These are phyloP conservation scores for Hylodesmum podocarpum DNA, from an alignment of 306 rosid species.

Conservation along the genomic window DNA sequence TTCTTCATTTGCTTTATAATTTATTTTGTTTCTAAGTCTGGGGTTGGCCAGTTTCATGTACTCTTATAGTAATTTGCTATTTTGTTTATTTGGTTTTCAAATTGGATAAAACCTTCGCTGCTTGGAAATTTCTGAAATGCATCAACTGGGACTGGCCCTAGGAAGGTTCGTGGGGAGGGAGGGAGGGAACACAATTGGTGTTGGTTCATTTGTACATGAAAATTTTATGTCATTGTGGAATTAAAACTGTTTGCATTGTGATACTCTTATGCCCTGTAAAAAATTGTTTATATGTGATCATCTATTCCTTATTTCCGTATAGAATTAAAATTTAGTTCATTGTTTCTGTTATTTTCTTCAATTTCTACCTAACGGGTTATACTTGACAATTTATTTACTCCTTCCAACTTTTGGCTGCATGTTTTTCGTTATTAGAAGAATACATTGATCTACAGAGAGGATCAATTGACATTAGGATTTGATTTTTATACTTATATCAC, in stretches of 20 bases:
- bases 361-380: background rate
- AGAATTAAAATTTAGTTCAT: slow-evolving; percentile 27
- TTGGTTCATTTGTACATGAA: slow-evolving; percentile 4
- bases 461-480: background rate
- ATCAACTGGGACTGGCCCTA: background rate
- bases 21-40: slow-evolving; percentile 34
- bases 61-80: slow-evolving; percentile 15
- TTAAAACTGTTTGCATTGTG: slow-evolving; percentile 29
- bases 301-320: slow-evolving; percentile 25
- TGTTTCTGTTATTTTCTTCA: slow-evolving; percentile 5
- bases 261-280: slow-evolving; percentile 37
- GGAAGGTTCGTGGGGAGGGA: background rate
- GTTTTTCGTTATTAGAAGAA: background rate
- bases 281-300: slow-evolving; percentile 34
- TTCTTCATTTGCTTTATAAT: slow-evolving; percentile 40
- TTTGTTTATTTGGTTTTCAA: slow-evolving; percentile 22
- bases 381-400: background rate
- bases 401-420: background rate
- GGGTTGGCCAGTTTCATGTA: slow-evolving; percentile 29
- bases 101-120: slow-evolving; percentile 27
- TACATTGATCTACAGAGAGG: background rate
- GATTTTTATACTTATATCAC: too few relatives aligned
- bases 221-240: background rate
- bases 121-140: background rate
- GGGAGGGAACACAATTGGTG: background rate